phyloP scores from a whole-genome alignment of 1,139 yeast species.

The Pichia sp. region DNA sequence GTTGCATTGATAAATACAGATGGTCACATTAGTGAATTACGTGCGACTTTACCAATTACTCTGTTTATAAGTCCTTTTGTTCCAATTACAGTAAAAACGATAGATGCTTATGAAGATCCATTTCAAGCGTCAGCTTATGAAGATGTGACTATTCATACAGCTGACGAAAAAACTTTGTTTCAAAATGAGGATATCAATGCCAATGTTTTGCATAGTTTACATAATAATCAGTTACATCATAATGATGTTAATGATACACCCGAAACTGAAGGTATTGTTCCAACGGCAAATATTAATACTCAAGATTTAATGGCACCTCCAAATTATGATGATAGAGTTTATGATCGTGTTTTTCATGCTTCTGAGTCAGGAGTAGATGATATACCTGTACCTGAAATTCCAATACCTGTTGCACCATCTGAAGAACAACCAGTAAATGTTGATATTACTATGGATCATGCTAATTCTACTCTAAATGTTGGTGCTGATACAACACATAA shows the following conservation, averaged over 20 bases:
- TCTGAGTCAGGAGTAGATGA: too few relatives aligned
- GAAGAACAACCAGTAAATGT: too few relatives aligned
- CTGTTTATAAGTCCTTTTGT: slow-evolving; percentile 79
- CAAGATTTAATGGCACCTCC: slow-evolving; percentile 74
- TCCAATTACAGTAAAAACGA: slow-evolving; percentile 50
- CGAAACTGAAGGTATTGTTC: slow-evolving; percentile 6
- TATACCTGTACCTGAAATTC: too few relatives aligned
- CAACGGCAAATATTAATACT: slow-evolving; percentile 20
- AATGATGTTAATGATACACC: slow-evolving; percentile 8
- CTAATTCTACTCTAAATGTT: too few relatives aligned
- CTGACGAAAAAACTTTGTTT: slow-evolving; percentile 26
- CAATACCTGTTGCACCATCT: too few relatives aligned
- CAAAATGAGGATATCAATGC: slow-evolving; percentile 17
- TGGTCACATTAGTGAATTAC: slow-evolving; percentile 53
- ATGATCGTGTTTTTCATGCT: slow-evolving; percentile 72
- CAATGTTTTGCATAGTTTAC: slow-evolving; percentile 1
- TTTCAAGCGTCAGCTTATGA: slow-evolving; percentile 21
- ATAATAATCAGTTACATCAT: slow-evolving; percentile 7
- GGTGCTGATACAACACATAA: too few relatives aligned
- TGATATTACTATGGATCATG: too few relatives aligned
- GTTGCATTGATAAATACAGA: slow-evolving; percentile 21
- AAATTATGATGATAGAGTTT: slow-evolving; percentile 74
- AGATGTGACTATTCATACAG: slow-evolving; percentile 25
- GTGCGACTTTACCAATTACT: slow-evolving; percentile 61
- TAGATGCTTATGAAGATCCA: slow-evolving; percentile 27